phyloP scores from a whole-genome alignment of 371 early-diverging fungal genomes.

The Blakeslea trispora region DNA sequence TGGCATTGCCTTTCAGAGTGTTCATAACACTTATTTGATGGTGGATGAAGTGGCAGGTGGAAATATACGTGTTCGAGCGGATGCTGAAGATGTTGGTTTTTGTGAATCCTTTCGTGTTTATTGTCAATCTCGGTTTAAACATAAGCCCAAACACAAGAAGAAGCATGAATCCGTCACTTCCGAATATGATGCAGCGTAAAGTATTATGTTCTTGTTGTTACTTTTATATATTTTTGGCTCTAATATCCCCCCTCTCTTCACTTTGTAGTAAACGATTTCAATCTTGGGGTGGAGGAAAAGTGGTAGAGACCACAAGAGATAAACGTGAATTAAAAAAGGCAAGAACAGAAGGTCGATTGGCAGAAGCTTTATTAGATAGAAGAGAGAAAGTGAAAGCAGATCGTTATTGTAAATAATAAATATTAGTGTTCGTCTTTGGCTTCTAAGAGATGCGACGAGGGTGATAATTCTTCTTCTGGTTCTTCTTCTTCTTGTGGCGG shows the following conservation, averaged over 20 bases:
- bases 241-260: no score
- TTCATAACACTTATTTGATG: conserved; percentile 62
- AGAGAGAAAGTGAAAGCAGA: conserved; percentile 83
- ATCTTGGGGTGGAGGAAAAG: conserved; percentile 54
- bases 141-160: conserved; percentile 40
- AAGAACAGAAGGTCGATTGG: conserved; percentile 69
- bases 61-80: conserved; percentile 64
- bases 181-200: conserved; percentile 49
- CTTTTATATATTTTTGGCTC: no score
- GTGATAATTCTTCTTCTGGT: no score
- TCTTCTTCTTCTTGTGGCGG: background rate
- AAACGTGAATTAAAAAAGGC: conserved; percentile 61
- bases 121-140: conserved; percentile 68
- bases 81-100: conserved; percentile 74
- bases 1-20: conserved; percentile 70
- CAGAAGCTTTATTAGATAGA: conserved; percentile 80
- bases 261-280: conserved; percentile 29
- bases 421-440: background rate
- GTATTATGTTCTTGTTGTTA: no score
- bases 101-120: conserved; percentile 72
- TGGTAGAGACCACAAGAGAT: conserved; percentile 52
- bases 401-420: conserved; percentile 78
- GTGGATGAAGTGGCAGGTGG: conserved; percentile 64
- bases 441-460: no score
- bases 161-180: conserved; percentile 26